Percentiles rank a stretch among this genome's conserved stretches.
Conservation (phyloP, 352 stramenopile species). For the Phytophthora podocarpi region DNA sequence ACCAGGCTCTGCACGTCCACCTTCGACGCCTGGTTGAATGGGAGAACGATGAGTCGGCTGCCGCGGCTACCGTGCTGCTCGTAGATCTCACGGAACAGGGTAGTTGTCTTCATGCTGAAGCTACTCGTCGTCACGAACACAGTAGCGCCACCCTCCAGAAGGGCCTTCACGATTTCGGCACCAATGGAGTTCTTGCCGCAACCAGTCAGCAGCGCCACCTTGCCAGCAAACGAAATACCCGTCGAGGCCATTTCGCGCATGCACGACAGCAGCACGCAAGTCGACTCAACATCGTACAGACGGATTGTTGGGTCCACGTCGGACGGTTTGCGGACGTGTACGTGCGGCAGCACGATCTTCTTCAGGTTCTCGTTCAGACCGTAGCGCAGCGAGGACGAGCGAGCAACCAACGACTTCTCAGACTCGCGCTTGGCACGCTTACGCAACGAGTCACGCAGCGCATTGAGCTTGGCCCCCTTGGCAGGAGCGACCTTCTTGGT, state of each 20-base stretch:
- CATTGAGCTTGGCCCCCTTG: conserved; percentile 61
- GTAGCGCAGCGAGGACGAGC: conserved; percentile 51
- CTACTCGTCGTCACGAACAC: conserved; percentile 88
- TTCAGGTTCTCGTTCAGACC: conserved; percentile 70
- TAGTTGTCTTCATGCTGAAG: conserved; percentile 61
- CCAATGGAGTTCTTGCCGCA: conserved; percentile 88
- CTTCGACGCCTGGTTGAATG: conserved; percentile 89
- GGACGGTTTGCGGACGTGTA: conserved; percentile 80
- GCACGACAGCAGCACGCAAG: conserved; percentile 74
- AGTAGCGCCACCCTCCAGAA: conserved; percentile 84
- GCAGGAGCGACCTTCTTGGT: conserved; percentile 39
- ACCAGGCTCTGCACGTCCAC: conserved; percentile 74
- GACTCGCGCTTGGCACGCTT: conserved; percentile 41
- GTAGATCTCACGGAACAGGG: conserved; percentile 81
- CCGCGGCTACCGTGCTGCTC: conserved; percentile 84
- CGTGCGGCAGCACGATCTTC: conserved; percentile 69
- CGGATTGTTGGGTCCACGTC: conserved; percentile 80
- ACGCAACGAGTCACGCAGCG: conserved; percentile 58
- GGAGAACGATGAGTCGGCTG: conserved; percentile 77
- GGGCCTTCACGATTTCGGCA: conserved; percentile 81
- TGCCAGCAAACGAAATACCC: conserved; percentile 85
- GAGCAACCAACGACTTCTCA: conserved; percentile 45
- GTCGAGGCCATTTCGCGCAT: conserved; percentile 88
- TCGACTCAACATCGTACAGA: conserved; percentile 83
- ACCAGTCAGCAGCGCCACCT: conserved; percentile 86